Evolutionary conservation across 495 filamentous ascomycete species (phyloP), one percentile per base, ranked within the genome.

Genomic region (Aspergillus conjunctus): DNA sequence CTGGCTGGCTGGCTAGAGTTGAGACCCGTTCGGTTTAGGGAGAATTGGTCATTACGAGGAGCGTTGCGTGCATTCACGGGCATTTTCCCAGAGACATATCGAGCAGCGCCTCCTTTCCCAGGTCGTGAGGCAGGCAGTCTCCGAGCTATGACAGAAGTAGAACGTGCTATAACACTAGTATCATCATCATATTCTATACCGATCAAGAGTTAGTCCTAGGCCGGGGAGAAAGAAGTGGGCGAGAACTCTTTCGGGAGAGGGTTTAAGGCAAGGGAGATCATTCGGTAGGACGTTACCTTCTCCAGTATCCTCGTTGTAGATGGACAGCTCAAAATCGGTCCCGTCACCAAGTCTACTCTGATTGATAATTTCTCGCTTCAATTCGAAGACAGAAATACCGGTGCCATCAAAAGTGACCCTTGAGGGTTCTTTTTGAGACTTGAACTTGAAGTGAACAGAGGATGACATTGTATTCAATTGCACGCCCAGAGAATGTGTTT

Each of bases 391-490:
- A 57, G 94, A 96, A 62, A 99, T 97, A 77, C 91, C 91, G 67
- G 94, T 97, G 70, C 94, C 94, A 79, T 99, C 94, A 78, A 99
- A 99, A 67, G 91, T 88, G 60, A 99, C 91, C 71, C 92, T 83
- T 21, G 91, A 89, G 56, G 93, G 91, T 73, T 98, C 95, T 77
- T 93, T 96, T 73, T 94, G 91, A 59, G 93, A 97, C 82, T 97
- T 98, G 89, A 98, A 99, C 79, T 96, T 96, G 89, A 96, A 98
- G 79, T 96, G 97, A 73, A 99, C 93, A 63, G 92, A 97, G 57
- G 95, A 97, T 77, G 93, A 83, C 94, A 98, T 98, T 79, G 74
- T 76, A 78, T 78, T 77, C 72, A 74, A 73, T 68, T 88, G 78
- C 68, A 71, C 57, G 69, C 60, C 65, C 67, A 68, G 72, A 58